phyloP scores from a whole-genome alignment of 331 rosid species.

The Pyrus hybrid region DNA sequence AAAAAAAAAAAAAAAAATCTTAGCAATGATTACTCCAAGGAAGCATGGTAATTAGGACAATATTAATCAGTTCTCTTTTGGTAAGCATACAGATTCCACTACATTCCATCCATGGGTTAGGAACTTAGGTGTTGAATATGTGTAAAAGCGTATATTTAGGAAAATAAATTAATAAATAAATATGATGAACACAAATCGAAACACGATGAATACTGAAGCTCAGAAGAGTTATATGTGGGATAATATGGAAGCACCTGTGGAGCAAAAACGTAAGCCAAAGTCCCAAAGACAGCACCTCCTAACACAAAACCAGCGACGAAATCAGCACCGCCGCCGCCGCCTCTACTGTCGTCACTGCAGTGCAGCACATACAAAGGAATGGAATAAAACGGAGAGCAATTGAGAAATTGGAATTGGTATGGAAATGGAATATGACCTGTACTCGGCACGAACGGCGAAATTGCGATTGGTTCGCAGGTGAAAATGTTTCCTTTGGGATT shows the following conservation, averaged over 20 bases:
- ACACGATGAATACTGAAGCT: background rate
- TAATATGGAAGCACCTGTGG: slow-evolving; percentile 54
- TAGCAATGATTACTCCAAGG: background rate
- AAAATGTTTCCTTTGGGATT: slow-evolving; percentile 42
- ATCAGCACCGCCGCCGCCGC: slow-evolving; percentile 83
- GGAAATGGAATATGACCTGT: slow-evolving; percentile 23
- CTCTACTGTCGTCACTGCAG: slow-evolving; percentile 38
- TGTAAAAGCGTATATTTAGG: background rate
- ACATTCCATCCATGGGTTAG: background rate
- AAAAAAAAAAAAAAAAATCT: background rate
- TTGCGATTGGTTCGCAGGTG: slow-evolving; percentile 27
- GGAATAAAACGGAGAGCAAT: background rate
- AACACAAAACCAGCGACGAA: slow-evolving; percentile 77
- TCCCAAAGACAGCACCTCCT: slow-evolving; percentile 87
- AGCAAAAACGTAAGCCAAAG: slow-evolving; percentile 74
- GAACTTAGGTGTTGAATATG: background rate
- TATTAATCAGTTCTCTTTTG: background rate
- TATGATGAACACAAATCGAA: background rate
- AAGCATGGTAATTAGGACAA: background rate
- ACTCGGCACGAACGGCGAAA: slow-evolving; percentile 53
- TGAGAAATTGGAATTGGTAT: background rate
- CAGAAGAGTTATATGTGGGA: slow-evolving; percentile 5
- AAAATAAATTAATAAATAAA: background rate
- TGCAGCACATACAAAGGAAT: slow-evolving; percentile 3
- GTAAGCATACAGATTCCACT: background rate